A percentile compares a stretch with the other conserved stretches of the same genome.
Conservation (phyloP, 2,329 filamentous ascomycete genomes). For the Paecilomyces sp. region DNA sequence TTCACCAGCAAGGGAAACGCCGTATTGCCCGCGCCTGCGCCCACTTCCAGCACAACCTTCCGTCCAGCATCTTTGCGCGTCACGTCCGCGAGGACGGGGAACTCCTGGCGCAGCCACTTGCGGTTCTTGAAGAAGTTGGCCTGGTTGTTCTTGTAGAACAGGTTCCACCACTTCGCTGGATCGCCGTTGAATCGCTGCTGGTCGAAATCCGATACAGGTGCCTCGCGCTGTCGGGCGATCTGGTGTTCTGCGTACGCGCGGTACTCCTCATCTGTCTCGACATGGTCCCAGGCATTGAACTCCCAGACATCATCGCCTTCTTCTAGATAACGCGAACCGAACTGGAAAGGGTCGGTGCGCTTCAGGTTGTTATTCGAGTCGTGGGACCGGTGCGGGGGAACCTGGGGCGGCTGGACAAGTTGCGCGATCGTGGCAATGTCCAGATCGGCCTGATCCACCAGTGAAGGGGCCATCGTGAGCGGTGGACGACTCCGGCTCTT, state of each 20-base stretch:
- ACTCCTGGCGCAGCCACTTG: conserved; percentile 96
- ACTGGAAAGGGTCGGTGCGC: conserved; percentile 87
- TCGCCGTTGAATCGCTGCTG: conserved; percentile 81
- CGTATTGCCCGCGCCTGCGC: conserved; percentile 92
- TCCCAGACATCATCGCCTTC: conserved; percentile 86
- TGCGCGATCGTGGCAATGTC: conserved; percentile 26
- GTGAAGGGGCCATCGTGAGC: not conserved
- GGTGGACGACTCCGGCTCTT: not conserved
- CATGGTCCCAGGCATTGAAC: conserved; percentile 99
- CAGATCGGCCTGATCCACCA: conserved; percentile 5
- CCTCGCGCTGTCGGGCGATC: conserved; percentile 73
- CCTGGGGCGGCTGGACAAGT: conserved; percentile 38
- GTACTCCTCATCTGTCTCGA: conserved; percentile 85
- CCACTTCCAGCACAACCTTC: conserved; percentile 75
- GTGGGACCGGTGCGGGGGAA: conserved; percentile 62
- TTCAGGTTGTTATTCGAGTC: conserved; percentile 68
- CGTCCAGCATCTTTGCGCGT: conserved; percentile 63
- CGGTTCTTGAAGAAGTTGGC: conserved; percentile 98
- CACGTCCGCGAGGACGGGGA: conserved; percentile 74
- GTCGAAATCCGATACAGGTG: conserved; percentile 89
- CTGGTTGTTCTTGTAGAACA: conserved; percentile 97
- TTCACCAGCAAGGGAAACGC: conserved; percentile 82
- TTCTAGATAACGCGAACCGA: conserved; percentile 79
- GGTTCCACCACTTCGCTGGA: conserved; percentile 95
- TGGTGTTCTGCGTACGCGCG: conserved; percentile 78